phyloP scores from a whole-genome alignment of 257 asterid species.

The Solanum appendiculatum region DNA sequence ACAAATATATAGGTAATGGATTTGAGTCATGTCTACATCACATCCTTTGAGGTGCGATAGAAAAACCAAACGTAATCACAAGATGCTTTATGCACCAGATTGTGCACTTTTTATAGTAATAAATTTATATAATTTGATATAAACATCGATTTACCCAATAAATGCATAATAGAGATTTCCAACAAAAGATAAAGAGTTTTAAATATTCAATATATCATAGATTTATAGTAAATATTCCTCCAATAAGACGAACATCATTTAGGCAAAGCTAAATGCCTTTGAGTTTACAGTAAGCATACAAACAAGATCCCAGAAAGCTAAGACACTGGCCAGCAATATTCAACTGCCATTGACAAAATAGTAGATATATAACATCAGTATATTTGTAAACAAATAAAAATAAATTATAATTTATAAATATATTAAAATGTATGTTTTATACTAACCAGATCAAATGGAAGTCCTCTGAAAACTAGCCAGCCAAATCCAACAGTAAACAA shows the following conservation, averaged over 20 bases:
- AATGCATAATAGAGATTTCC: not conserved
- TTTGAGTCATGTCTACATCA: not conserved
- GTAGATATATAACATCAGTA: not conserved
- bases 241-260: not conserved
- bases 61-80: not conserved
- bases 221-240: not conserved
- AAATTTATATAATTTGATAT: not conserved
- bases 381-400: not conserved
- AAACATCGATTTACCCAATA: not conserved
- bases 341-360: slow-evolving; percentile 1
- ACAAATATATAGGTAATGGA: not conserved
- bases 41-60: not conserved
- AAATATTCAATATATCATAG: not conserved
- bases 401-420: not conserved
- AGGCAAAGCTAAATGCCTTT: slow-evolving; percentile 1
- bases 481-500: slow-evolving; percentile 14
- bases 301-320: slow-evolving; percentile 11
- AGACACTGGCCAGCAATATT: slow-evolving; percentile 12
- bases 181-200: not conserved
- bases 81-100: not conserved
- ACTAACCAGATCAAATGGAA: slow-evolving; percentile 15
- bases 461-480: slow-evolving; percentile 12
- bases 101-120: not conserved
- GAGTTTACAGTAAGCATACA: slow-evolving; percentile 10
- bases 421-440: not conserved